phyloP scores from a whole-genome alignment of 75 land plant genomes.

The Adiantum capillusveneris region DNA sequence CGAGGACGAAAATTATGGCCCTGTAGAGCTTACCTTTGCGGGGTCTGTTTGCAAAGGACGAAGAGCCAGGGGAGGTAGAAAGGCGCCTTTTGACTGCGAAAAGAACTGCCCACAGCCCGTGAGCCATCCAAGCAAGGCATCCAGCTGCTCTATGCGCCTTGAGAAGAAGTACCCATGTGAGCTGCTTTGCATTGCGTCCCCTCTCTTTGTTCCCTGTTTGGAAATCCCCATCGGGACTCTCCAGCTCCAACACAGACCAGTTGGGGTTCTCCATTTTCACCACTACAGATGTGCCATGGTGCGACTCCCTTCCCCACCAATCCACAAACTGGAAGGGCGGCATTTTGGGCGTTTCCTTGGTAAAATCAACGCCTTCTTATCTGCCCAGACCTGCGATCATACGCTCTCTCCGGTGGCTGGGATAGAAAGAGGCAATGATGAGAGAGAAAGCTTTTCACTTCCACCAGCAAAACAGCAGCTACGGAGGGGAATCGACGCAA shows the following conservation, averaged over 20 bases:
- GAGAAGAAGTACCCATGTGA: conserved; percentile 77
- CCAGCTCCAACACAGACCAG: conserved; percentile 56
- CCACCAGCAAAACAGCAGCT: too few relatives aligned
- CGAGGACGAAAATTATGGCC: conserved; percentile 13
- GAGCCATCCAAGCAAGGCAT: conserved; percentile 53
- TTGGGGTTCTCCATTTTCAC: conserved; percentile 86
- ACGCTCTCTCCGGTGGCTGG: too few relatives aligned
- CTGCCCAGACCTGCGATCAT: too few relatives aligned
- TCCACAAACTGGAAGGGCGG: conserved; percentile 25
- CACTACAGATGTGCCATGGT: conserved; percentile 57
- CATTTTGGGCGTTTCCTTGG: not conserved
- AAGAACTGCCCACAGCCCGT: conserved; percentile 17
- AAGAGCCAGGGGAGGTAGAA: not conserved
- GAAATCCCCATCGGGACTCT: conserved; percentile 37
- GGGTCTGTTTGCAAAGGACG: not conserved
- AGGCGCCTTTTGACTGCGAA: conserved; percentile 4
- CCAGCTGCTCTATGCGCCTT: conserved; percentile 81
- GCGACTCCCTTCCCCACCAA: conserved; percentile 49
- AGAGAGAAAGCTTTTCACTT: too few relatives aligned
- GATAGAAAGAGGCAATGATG: too few relatives aligned
- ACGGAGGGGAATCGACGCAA: too few relatives aligned
- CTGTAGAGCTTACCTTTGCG: conserved; percentile 18
- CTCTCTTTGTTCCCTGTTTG: conserved; percentile 17
- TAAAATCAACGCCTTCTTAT: too few relatives aligned
- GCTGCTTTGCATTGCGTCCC: conserved; percentile 68